Percentiles rank a stretch among this genome's conserved stretches.
These are phyloP conservation scores for Leccinum longicurvipes DNA, from an alignment of 768 basidiomycete genomes.

Conservation along the genomic window DNA sequence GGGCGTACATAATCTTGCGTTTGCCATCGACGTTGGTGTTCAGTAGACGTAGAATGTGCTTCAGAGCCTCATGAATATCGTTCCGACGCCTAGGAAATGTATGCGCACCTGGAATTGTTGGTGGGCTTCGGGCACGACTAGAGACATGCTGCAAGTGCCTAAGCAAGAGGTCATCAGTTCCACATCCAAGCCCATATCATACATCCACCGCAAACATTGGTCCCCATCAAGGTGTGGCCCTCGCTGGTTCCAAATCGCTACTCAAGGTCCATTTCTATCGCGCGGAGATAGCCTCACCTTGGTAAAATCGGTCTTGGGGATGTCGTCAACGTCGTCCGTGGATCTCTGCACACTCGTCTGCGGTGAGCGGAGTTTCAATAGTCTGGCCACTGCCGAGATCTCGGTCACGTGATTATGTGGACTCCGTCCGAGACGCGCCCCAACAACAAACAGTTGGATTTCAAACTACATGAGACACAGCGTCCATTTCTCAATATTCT, in stretches of 20 bases:
- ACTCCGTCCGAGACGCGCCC: slow-evolving; percentile 18
- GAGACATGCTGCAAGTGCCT: slow-evolving; percentile 66
- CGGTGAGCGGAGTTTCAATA: slow-evolving; percentile 23
- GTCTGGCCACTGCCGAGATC: slow-evolving; percentile 17
- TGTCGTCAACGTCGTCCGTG: slow-evolving; percentile 15
- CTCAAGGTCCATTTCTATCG: neutral
- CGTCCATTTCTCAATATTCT: neutral
- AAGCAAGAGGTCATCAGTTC: slow-evolving; percentile 12
- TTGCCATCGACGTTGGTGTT: slow-evolving; percentile 99
- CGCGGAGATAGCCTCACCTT: slow-evolving; percentile 25
- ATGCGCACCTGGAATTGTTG: slow-evolving; percentile 85
- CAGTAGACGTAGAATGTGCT: slow-evolving; percentile 99
- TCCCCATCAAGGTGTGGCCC: neutral
- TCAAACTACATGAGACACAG: slow-evolving; percentile 15
- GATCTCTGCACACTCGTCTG: neutral
- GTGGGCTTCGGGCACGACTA: slow-evolving; percentile 93
- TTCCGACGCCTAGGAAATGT: neutral
- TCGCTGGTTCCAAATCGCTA: neutral
- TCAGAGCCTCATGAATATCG: slow-evolving; percentile 11
- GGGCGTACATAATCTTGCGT: slow-evolving; percentile 98
- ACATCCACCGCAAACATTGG: slow-evolving; percentile 21
- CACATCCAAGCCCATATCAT: slow-evolving; percentile 5
- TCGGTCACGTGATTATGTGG: slow-evolving; percentile 25
- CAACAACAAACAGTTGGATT: slow-evolving; percentile 7
- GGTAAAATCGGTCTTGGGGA: slow-evolving; percentile 16